These are phyloP conservation scores for Chrysosporium queenslandicum DNA, from an alignment of 2,329 filamentous ascomycete species.

Conservation along the genomic window DNA sequence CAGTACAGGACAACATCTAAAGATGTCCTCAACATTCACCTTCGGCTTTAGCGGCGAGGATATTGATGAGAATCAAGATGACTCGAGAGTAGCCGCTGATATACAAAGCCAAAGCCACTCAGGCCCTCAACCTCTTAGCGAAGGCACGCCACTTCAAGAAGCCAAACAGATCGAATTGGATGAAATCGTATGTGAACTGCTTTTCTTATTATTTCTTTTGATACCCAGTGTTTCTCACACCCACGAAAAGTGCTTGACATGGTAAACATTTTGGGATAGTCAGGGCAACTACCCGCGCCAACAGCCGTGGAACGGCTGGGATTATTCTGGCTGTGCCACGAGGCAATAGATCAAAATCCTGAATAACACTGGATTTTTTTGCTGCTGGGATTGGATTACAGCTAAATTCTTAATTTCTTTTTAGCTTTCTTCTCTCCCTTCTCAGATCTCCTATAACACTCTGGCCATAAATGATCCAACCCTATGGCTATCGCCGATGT, in stretches of 20 bases:
- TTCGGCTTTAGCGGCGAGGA: constrained; percentile 15
- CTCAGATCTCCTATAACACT: constrained; percentile 50
- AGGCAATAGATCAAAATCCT: too few species aligned
- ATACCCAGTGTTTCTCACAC: too few species aligned
- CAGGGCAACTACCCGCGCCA: too few species aligned
- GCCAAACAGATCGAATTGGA: constrained; percentile 36
- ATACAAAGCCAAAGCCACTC: constrained; percentile 21
- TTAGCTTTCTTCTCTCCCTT: constrained; percentile 47
- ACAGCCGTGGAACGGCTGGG: too few species aligned
- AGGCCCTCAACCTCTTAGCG: constrained; percentile 14
- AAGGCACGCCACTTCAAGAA: constrained; percentile 1
- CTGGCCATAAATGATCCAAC: constrained; percentile 32
- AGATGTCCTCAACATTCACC: constrained; percentile 13
- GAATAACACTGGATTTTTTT: too few species aligned
- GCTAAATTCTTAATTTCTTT: too few species aligned
- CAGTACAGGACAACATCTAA: not conserved
- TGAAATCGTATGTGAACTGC: constrained; percentile 44
- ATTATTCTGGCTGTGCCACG: too few species aligned
- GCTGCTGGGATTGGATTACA: too few species aligned
- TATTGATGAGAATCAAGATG: constrained; percentile 5
- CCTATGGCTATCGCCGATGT: constrained; percentile 14
- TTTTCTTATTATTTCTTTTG: too few species aligned
- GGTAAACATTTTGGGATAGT: too few species aligned
- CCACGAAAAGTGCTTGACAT: too few species aligned
- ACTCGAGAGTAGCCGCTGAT: not conserved